Base-by-base conservation (phyloP, 139 green algal species). In the Chara braunii region DNA sequence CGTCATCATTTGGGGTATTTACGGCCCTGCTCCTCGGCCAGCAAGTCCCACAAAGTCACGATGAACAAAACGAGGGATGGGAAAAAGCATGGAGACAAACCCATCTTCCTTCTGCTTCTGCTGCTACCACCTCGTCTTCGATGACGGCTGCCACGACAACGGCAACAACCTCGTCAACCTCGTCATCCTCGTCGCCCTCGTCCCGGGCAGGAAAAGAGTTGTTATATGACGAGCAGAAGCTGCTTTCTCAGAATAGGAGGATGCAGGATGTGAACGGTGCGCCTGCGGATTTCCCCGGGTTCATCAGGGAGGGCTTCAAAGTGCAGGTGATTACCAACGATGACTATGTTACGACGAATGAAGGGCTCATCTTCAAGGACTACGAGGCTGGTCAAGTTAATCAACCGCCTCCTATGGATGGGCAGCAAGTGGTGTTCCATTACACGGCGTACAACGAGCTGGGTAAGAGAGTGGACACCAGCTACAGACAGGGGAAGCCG, bases 371-470 rank as follows among this genome's bases (percentile, higher is more conserved):
- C 26, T 69, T 59, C 43, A 26, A 24, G 14, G 64, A 75, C 64
- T 77, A 68, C 52, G 64, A 59, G 34, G 55, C 43, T 6, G 64
- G 72, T n/a, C 23, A 30, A 3, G 72, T 48, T 60, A 70, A 81
- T n/a, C n/a, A n/a, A n/a, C n/a, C n/a, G 34, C 66, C 72, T 29
- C 90, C 90, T 1, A 3, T 65, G 32, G 84, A 95, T 48, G 88
- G 87, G 0, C 87, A 99, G 74, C 75, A 97, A 81, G 76, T 88
- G 14, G 65, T 84, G 3, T 97, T 97, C 72, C 64, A 97, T 60
- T 99, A 99, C 82, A 92, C 81, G 0, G 94, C 85, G 1, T 99
- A 96, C 81, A 99, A 99, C 70, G 94, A 99, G 75, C 85, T 72
- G 0, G 92, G 85, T 2, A 45, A 71, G 8, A 48, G 82, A 11